Evolutionary conservation across 805 yeast genomes (phyloP).

Genomic region (Saccharomycopsis babjevae): DNA sequence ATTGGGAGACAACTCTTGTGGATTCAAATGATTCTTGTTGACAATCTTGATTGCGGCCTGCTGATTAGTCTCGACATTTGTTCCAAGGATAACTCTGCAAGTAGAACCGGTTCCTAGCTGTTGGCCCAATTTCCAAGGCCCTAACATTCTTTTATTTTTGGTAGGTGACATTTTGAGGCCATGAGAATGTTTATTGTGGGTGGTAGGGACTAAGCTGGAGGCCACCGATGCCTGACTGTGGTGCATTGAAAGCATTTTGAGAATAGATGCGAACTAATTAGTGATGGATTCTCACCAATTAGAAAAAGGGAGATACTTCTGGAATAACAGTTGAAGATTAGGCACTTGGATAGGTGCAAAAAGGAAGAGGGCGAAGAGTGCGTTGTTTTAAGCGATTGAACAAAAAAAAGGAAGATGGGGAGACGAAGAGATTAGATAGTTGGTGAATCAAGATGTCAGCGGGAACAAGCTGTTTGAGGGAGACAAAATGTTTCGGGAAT

Average conservation of each 20-base stretch:
- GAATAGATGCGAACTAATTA: neutral
- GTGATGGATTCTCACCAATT: neutral
- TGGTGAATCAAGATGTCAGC: neutral
- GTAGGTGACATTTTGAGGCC: conserved; percentile 28
- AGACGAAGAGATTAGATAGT: neutral
- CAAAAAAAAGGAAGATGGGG: neutral
- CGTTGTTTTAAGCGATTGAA: neutral
- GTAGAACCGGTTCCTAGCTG: conserved; percentile 79
- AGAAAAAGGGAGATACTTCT: neutral
- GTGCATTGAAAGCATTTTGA: conserved; percentile 2
- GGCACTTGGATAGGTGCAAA: neutral
- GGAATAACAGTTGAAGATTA: neutral
- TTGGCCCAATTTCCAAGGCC: conserved; percentile 77
- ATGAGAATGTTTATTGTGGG: conserved; percentile 23
- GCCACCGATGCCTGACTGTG: conserved; percentile 53
- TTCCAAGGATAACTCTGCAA: conserved; percentile 68
- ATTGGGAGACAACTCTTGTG: conserved; percentile 23
- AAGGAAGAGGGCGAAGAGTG: neutral
- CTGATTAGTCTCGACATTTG: conserved; percentile 58
- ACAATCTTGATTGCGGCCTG: conserved; percentile 79
- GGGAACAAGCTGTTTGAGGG: no score
- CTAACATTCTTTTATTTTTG: conserved; percentile 35
- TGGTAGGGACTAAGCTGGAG: conserved; percentile 38
- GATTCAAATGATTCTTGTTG: conserved; percentile 46
- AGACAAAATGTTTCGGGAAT: no score